Conservation (phyloP, 2,329 filamentous ascomycete genomes). For the Teratosphaeria epicoccoides region DNA sequence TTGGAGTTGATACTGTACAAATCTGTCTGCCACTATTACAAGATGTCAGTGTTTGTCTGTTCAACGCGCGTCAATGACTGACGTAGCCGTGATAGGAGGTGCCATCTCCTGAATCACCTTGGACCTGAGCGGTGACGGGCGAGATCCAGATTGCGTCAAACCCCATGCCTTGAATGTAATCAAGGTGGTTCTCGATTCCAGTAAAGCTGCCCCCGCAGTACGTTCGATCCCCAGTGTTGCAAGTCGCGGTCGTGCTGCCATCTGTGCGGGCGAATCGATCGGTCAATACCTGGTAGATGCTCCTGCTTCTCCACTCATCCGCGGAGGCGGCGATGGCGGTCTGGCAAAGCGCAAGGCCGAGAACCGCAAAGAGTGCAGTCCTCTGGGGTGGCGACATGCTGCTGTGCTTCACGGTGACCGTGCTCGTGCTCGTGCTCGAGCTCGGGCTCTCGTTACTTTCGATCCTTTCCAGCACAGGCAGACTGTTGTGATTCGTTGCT, state of each 20-base stretch:
- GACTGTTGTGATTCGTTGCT: neutral
- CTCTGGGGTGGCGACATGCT: neutral
- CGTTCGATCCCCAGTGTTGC: conserved; percentile 23
- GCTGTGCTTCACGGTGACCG: neutral
- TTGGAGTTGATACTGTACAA: conserved; percentile 32
- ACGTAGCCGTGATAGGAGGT: conserved; percentile 45
- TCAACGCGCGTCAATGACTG: neutral
- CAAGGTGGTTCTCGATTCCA: conserved; percentile 48
- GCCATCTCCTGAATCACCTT: conserved; percentile 27
- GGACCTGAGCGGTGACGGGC: conserved; percentile 41
- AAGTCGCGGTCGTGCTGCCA: conserved; percentile 30
- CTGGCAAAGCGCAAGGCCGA: conserved; percentile 14
- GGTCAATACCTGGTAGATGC: conserved; percentile 35
- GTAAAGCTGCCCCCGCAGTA: conserved; percentile 54
- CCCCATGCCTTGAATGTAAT: conserved; percentile 48
- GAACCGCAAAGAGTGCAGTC: conserved; percentile 3
- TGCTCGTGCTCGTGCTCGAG: neutral
- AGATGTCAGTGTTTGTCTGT: neutral
- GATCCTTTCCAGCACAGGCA: neutral
- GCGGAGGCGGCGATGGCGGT: conserved; percentile 14
- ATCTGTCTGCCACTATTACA: conserved; percentile 36
- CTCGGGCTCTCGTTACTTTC: neutral
- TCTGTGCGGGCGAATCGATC: conserved; percentile 33
- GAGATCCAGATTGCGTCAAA: conserved; percentile 39
- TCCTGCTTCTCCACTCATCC: conserved; percentile 29